These are phyloP conservation scores for Lunasporangiospora selenospora DNA, from an alignment of 192 early-diverging fungal species.

Conservation along the genomic window DNA sequence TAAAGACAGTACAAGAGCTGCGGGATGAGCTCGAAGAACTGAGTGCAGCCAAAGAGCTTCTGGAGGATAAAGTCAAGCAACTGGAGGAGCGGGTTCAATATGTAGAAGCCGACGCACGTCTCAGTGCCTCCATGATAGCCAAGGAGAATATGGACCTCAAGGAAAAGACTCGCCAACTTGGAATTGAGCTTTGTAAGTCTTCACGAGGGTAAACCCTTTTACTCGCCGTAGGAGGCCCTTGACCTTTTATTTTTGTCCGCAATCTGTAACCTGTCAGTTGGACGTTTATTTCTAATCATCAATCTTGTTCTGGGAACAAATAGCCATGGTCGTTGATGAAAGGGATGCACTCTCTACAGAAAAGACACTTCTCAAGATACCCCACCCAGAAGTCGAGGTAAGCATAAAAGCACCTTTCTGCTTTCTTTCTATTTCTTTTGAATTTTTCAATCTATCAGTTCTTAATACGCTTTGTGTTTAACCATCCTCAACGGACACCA, in stretches of 20 bases:
- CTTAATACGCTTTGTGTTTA: too few relatives aligned
- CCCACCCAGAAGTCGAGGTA: constrained; percentile 4
- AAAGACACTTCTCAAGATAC: not conserved
- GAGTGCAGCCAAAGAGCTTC: constrained; percentile 4
- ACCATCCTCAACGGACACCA: not conserved
- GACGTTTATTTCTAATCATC: too few relatives aligned
- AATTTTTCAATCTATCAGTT: too few relatives aligned
- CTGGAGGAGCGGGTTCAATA: constrained; percentile 33
- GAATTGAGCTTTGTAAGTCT: constrained; percentile 41
- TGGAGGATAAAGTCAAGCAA: constrained; percentile 16
- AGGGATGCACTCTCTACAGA: constrained; percentile 18
- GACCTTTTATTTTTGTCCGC: too few relatives aligned
- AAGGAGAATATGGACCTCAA: constrained; percentile 40
- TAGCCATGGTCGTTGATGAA: constrained; percentile 25
- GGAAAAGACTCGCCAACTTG: constrained; percentile 28
- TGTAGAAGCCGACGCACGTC: constrained; percentile 28
- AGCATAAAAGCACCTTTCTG: not conserved
- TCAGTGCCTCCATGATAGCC: constrained; percentile 24
- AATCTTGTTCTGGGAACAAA: too few relatives aligned
- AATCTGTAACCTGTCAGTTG: too few relatives aligned
- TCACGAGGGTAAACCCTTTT: too few relatives aligned
- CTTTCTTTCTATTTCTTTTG: not conserved
- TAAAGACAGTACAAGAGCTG: constrained; percentile 12
- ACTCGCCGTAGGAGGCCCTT: too few relatives aligned
- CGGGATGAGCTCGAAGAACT: constrained; percentile 28